Evolutionary conservation across 2,329 filamentous ascomycete species (phyloP).

Genomic region (Aspergillus spinulosporus): DNA sequence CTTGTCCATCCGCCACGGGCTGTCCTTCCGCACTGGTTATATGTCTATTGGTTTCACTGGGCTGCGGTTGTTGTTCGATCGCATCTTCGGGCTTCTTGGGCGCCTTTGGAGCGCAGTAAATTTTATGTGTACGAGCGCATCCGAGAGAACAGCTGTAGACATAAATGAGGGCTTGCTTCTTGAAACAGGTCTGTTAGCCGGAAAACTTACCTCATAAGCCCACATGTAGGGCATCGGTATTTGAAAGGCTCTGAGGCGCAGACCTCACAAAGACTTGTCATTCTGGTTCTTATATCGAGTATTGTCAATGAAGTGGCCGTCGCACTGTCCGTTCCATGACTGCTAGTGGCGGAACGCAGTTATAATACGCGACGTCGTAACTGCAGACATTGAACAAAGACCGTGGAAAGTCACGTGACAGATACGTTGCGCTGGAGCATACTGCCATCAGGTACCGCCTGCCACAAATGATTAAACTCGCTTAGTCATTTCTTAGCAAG

Average conservation of each 20-base stretch:
- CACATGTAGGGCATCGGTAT: conserved; percentile 43
- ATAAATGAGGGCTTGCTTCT: background rate
- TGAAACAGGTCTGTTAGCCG: background rate
- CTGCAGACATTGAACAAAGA: too few species aligned
- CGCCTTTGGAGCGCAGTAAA: conserved; percentile 40
- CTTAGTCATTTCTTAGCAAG: too few species aligned
- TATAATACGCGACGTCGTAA: background rate
- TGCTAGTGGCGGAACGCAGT: background rate
- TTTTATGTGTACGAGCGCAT: conserved; percentile 49
- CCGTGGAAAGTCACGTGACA: too few species aligned
- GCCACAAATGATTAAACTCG: too few species aligned
- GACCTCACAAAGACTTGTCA: conserved; percentile 39
- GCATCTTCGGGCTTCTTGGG: conserved; percentile 18
- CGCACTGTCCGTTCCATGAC: conserved; percentile 21
- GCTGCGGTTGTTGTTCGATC: conserved; percentile 11
- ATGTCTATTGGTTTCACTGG: conserved; percentile 16
- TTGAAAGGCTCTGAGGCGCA: conserved; percentile 40
- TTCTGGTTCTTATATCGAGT: conserved; percentile 22
- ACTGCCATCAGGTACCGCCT: too few species aligned
- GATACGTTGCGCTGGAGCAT: too few species aligned
- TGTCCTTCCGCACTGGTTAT: conserved; percentile 8
- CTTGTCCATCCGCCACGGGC: conserved; percentile 10
- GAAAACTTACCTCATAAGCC: conserved; percentile 37
- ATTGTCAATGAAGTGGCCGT: conserved; percentile 15
- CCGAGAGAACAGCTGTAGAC: conserved; percentile 46